These are phyloP conservation scores for Orychophragmus violaceus DNA, from an alignment of 345 rosid genomes.

Conservation along the genomic window DNA sequence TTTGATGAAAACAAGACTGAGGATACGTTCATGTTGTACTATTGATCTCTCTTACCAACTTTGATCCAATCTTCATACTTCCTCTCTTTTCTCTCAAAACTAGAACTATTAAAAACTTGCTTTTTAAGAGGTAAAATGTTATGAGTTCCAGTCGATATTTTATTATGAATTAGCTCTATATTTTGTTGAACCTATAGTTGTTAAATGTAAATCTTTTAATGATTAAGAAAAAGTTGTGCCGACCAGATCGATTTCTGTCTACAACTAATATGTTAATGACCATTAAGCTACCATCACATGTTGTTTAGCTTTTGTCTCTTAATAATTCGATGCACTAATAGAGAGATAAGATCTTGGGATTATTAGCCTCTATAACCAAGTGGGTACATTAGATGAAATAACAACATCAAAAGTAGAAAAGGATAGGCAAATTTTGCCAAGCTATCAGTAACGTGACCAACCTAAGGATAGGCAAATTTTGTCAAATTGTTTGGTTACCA, in stretches of 20 bases:
- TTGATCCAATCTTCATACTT: not conserved
- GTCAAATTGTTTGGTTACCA: slow-evolving; percentile 23
- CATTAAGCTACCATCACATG: not conserved
- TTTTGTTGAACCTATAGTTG: not conserved
- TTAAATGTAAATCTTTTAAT: not conserved
- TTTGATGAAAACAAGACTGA: slow-evolving; percentile 57
- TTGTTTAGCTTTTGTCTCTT: not conserved
- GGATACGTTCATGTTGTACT: slow-evolving; percentile 50
- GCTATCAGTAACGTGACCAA: too few species aligned
- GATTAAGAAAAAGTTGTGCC: not conserved
- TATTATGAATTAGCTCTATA: not conserved
- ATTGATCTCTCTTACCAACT: slow-evolving; percentile 28
- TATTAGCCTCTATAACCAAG: not conserved
- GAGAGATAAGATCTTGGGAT: not conserved
- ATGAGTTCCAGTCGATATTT: not conserved
- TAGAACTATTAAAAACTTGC: not conserved
- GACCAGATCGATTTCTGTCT: not conserved
- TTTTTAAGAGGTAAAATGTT: not conserved
- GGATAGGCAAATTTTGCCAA: too few species aligned
- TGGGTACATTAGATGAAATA: not conserved
- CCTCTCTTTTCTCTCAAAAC: not conserved
- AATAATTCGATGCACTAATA: not conserved
- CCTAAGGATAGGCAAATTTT: too few species aligned
- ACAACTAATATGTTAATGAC: not conserved
- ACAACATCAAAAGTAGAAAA: too few species aligned